These are phyloP conservation scores for Phytophthora foliorum DNA, from an alignment of 352 stramenopile species.

Conservation along the genomic window DNA sequence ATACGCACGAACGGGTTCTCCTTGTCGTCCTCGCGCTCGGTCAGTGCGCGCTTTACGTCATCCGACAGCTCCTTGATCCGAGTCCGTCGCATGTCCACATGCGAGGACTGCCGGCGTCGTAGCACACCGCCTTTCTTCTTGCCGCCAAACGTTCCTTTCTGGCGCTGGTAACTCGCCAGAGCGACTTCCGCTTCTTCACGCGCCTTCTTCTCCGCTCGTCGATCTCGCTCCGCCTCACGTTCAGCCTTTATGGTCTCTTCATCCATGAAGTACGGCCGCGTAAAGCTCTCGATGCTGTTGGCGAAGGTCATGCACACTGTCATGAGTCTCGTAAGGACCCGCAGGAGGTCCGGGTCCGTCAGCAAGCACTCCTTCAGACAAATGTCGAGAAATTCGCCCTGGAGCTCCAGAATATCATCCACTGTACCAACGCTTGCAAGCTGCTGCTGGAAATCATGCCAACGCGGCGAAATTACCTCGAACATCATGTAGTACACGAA, in stretches of 20 bases:
- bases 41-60: constrained; percentile 80
- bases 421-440: constrained; percentile 87
- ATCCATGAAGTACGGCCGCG: constrained; percentile 80
- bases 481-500: constrained; percentile 99
- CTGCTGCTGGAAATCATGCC: constrained; percentile 91
- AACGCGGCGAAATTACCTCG: constrained; percentile 95
- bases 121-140: constrained; percentile 70
- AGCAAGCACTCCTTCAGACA: constrained; percentile 98
- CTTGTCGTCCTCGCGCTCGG: constrained; percentile 65
- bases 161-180: constrained; percentile 70
- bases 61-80: constrained; percentile 87
- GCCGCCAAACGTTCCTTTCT: constrained; percentile 43
- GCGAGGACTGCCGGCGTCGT: constrained; percentile 76
- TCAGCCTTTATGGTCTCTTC: constrained; percentile 90
- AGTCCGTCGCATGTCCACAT: constrained; percentile 78
- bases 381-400: constrained; percentile 96
- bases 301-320: constrained; percentile 96
- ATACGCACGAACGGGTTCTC: constrained; percentile 84
- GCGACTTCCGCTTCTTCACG: constrained; percentile 81
- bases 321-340: constrained; percentile 96
- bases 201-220: constrained; percentile 82
- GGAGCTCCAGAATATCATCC: constrained; percentile 95
- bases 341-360: constrained; percentile 95
- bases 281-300: constrained; percentile 95
- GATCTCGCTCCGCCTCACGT: constrained; percentile 78